Evolutionary conservation across 2,329 filamentous ascomycete genomes (phyloP), one percentile per base, ranked within the genome.

Genomic region (Sphaerulina vaccinii): DNA sequence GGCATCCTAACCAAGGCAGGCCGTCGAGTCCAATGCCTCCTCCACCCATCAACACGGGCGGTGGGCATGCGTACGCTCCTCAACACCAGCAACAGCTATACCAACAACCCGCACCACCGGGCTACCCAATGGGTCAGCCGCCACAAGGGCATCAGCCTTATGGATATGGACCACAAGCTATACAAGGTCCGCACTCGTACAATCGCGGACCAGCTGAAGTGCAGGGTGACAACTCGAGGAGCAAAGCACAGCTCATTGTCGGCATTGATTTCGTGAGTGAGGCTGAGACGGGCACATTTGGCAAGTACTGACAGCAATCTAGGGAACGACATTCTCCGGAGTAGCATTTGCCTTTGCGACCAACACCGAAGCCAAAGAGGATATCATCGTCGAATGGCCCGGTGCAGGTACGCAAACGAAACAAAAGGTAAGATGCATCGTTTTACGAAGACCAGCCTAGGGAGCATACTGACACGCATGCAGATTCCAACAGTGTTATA

Each of bases 401-500:
- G 93, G 93, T 63, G 91, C 93, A 29, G 93, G 93, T 62, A 96
- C 93, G 51, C 92, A 96, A 71, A 96, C 93, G 44, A 97, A 97
- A 76, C 93, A 99, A 75, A 99, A 99, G 86, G 92, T 95, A 71
- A 52, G 59, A 40, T 32, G 35, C 37, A 11, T 18, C 21, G 21
- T 41, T 54, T 65, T 46, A 18, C 32, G 2, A 18, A 22, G 42
- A 18, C 22, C 37, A 36, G 23, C 10, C 41, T 13, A n/a, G n/a
- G n/a, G n/a, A n/a, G n/a, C 8, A 22, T 32, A 36, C 52, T 36
- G 36, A 67, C 51, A 13, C 29, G 32, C 43, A 41, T 16, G 36
- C 66, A 95, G 93, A 97, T 99, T 64, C 93, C 93, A 13, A 97
- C 93, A 11, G 93, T 99, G n/a, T 82, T 99, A 55, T 99, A 99